Percentiles rank a stretch among this genome's conserved stretches.
Conservation (phyloP, 2,329 filamentous ascomycete genomes). For the Penicillium sp. region DNA sequence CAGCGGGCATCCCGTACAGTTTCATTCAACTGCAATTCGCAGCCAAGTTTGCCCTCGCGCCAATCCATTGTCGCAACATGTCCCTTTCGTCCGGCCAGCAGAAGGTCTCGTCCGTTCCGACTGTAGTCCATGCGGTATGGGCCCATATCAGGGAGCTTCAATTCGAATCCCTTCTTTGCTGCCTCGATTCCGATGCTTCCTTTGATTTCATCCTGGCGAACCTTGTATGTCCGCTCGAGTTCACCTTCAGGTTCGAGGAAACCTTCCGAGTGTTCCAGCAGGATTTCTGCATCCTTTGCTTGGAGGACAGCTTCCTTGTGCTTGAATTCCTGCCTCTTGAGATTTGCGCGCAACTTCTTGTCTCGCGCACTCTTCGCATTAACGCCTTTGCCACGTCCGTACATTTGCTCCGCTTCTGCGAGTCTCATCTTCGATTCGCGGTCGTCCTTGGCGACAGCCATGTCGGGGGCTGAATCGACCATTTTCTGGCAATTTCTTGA, state of each 20-base stretch:
- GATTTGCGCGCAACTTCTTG: conserved; percentile 81
- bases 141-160: conserved; percentile 77
- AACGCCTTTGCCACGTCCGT: conserved; percentile 80
- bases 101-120: conserved; percentile 78
- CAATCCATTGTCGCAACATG: conserved; percentile 97
- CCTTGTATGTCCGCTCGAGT: conserved; percentile 87
- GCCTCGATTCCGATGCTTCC: conserved; percentile 74
- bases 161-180: conserved; percentile 88
- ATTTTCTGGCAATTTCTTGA: conserved; percentile 23
- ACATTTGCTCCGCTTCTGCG: conserved; percentile 65
- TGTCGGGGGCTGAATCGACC: conserved; percentile 29
- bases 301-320: conserved; percentile 77
- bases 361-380: conserved; percentile 73
- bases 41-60: conserved; percentile 85
- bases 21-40: conserved; percentile 86
- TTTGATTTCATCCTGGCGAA: conserved; percentile 82
- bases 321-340: conserved; percentile 76
- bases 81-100: conserved; percentile 85
- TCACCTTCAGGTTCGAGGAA: conserved; percentile 86
- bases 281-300: conserved; percentile 92
- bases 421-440: conserved; percentile 42
- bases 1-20: conserved; percentile 86
- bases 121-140: conserved; percentile 90
- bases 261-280: conserved; percentile 81
- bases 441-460: conserved; percentile 35